Conservation (phyloP, 331 rosid species). For the Malus hybrid region DNA sequence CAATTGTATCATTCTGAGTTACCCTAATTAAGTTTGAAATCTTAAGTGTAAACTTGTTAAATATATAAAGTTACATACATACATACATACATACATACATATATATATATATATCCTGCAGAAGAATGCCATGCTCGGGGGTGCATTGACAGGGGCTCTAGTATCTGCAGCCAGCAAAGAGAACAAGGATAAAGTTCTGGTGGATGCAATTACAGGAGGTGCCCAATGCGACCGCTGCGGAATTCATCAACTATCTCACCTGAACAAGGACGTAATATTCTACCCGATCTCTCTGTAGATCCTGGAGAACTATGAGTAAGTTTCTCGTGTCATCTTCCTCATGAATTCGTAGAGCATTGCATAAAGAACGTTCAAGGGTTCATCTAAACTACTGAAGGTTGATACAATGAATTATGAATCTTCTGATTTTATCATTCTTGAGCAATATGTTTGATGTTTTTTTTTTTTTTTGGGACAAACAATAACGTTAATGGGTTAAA, state of each 20-base stretch:
- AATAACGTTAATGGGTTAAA: too few species aligned
- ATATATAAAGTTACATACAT: too few species aligned
- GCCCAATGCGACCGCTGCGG: conserved; percentile 87
- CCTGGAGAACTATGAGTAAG: background rate
- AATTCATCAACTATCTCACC: conserved; percentile 71
- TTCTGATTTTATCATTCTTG: background rate
- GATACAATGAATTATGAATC: background rate
- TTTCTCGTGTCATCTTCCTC: background rate
- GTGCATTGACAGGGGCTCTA: conserved; percentile 78
- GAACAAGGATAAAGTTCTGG: conserved; percentile 41
- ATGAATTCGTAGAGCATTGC: background rate
- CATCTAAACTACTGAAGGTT: background rate
- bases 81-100: too few species aligned
- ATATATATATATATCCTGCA: conserved; percentile 18
- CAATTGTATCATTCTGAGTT: too few species aligned
- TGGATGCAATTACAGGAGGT: conserved; percentile 80
- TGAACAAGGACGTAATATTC: conserved; percentile 17
- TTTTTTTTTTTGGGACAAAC: too few species aligned
- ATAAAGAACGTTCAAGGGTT: background rate
- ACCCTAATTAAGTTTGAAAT: too few species aligned
- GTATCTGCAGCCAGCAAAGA: conserved; percentile 43
- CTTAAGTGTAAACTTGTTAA: too few species aligned
- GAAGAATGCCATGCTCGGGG: conserved; percentile 95
- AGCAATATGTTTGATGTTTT: background rate
- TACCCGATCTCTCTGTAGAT: background rate